A percentile compares a stretch with the other conserved stretches of the same genome.
Evolutionary conservation across 352 stramenopile genomes (phyloP).

Genomic region (Globisporangium splendens): DNA sequence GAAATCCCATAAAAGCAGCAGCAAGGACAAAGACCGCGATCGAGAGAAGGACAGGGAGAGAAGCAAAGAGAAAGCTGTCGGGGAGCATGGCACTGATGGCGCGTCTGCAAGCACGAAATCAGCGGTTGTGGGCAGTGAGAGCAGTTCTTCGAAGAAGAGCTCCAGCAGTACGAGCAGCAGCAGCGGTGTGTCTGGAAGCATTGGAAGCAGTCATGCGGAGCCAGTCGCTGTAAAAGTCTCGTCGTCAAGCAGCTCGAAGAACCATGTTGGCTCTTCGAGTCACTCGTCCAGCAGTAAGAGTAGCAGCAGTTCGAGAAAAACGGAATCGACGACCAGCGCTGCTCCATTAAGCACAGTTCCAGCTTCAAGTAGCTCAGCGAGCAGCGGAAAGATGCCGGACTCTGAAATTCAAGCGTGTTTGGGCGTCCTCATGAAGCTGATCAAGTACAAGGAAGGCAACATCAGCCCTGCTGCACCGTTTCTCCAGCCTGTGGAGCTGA

Average conservation of each 20-base stretch:
- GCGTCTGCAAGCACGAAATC: background rate
- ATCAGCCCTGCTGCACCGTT: constrained; percentile 72
- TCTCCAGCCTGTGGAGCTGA: constrained; percentile 77
- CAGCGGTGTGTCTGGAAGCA: background rate
- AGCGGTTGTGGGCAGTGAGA: background rate
- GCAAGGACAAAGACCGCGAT: constrained; percentile 18
- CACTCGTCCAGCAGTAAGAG: constrained; percentile 1
- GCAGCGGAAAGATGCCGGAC: constrained; percentile 53
- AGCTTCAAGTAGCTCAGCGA: background rate
- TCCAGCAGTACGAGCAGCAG: constrained; percentile 6
- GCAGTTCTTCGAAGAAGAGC: constrained; percentile 6
- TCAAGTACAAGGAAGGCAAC: constrained; percentile 83
- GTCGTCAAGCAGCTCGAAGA: background rate
- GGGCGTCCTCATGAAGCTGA: constrained; percentile 71
- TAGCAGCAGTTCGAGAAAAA: constrained; percentile 1
- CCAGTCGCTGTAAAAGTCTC: background rate
- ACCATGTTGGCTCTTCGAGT: background rate
- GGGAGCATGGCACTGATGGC: background rate
- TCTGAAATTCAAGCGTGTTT: constrained; percentile 50
- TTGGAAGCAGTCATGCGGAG: background rate
- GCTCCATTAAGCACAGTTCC: background rate
- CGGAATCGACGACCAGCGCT: background rate
- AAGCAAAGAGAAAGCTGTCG: constrained; percentile 20
- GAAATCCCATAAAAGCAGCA: constrained; percentile 35
- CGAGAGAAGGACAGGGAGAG: constrained; percentile 20